Base-by-base conservation (phyloP, 2,329 filamentous ascomycete genomes). In the Lachnellula subtilissima region DNA sequence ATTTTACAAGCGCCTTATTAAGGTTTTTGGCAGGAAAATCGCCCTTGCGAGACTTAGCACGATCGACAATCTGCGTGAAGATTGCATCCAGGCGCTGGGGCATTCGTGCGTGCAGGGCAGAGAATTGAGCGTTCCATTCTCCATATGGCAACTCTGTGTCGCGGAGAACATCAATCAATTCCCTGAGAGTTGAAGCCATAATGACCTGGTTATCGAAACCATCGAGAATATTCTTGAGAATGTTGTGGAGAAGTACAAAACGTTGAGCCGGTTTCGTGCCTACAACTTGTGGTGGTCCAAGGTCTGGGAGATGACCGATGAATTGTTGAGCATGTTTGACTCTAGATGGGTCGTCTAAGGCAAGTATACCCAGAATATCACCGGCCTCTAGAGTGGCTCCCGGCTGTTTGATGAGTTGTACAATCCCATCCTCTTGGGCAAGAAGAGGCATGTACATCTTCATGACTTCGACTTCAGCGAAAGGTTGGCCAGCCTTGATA, bases 381-480 rank as follows among this genome's bases (percentile, higher is more conserved):
- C 94, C 94, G 70, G 94, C 94, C 74, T 97, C 92, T 48, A 99
- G 88, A 17, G 91, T 95, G n/a, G 94, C 89, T 72, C 94, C 94
- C 61, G 94, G 94, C 77, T 97, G 94, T 84, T 99, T 99, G 80
- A 99, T 96, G 68, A 99, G 84, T 77, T 97, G 94, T 55, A 99
- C 93, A 53, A 96, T 83, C 78, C 94, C 94, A 67, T 96, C 94
- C 73, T 99, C 94, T 71, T 92, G 88, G 2, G 94, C 89, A 59
- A 99, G 83, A 54, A 99, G 81, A 69, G 94, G 94, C 94, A 99
- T 99, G 82, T 97, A 97, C 94, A 99, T 99, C 83, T 99, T 99
- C 94, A 99, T 99, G 75, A 99, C 94, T 76, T 99, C 94, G 42
- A 99, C 93, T 74, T 99, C 94, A 54, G 94, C 94, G 70, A 91